phyloP scores from a whole-genome alignment of 1,284 basidiomycete species.

The Sphaerobolus stellatus region DNA sequence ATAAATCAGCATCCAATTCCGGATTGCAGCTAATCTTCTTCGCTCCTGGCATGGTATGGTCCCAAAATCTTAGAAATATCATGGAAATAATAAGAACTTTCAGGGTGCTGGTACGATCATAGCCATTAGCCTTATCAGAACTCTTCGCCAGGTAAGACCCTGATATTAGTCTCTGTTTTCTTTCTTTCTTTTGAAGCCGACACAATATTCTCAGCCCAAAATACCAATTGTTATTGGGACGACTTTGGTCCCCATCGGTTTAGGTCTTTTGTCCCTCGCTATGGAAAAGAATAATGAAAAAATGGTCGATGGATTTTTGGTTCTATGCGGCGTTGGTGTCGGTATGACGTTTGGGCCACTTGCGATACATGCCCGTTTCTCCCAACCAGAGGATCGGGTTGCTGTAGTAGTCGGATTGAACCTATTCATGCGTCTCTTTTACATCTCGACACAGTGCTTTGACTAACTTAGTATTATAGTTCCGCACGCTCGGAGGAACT shows the following conservation, averaged over 20 bases:
- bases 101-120: constrained; percentile 34
- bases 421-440: constrained; percentile 40
- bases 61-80: not conserved
- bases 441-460: not conserved
- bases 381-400: constrained; percentile 36
- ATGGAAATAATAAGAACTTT: constrained; percentile 7
- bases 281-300: constrained; percentile 37
- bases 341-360: constrained; percentile 42
- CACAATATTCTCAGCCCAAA: constrained; percentile 34
- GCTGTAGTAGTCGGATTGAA: constrained; percentile 44
- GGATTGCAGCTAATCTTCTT: constrained; percentile 51
- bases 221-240: constrained; percentile 41
- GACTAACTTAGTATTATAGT: constrained; percentile 27
- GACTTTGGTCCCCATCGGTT: constrained; percentile 35
- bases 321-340: constrained; percentile 44
- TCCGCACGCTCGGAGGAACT: constrained; percentile 49
- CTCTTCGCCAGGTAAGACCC: constrained; percentile 17
- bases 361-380: constrained; percentile 46
- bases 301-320: constrained; percentile 45
- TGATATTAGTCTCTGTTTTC: not conserved
- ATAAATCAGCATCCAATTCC: constrained; percentile 31
- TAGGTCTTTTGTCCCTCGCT: constrained; percentile 44
- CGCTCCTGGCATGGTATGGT: constrained; percentile 45
- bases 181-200: not conserved
- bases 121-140: constrained; percentile 30